Conservation (phyloP, 768 basidiomycete genomes). For the Suillus subluteus region DNA sequence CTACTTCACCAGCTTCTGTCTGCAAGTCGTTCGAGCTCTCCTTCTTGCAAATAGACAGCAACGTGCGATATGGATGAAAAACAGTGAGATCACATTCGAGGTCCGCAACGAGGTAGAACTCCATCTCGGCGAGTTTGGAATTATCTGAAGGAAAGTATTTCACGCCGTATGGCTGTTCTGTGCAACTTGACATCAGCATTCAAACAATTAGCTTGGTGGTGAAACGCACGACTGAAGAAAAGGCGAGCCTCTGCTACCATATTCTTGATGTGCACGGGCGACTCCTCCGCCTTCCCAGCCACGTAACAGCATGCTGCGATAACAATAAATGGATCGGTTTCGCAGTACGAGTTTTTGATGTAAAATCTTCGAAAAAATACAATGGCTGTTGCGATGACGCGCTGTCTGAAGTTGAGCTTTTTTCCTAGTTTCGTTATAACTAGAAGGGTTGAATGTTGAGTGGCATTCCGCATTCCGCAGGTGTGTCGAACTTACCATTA, state of each 20-base stretch:
- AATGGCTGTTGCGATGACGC: slow-evolving; percentile 91
- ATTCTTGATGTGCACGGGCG: slow-evolving; percentile 91
- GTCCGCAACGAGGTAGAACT: slow-evolving; percentile 97
- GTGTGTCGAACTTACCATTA: slow-evolving; percentile 53
- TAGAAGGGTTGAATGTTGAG: slow-evolving; percentile 33
- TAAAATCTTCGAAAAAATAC: slow-evolving; percentile 98
- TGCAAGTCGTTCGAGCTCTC: slow-evolving; percentile 43
- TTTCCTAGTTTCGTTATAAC: slow-evolving; percentile 89
- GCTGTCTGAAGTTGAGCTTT: slow-evolving; percentile 80
- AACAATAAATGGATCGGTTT: slow-evolving; percentile 94
- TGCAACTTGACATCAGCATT: slow-evolving; percentile 1
- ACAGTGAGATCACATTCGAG: slow-evolving; percentile 92
- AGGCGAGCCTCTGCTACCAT: slow-evolving; percentile 82
- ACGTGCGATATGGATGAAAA: slow-evolving; percentile 94
- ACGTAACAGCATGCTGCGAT: slow-evolving; percentile 94
- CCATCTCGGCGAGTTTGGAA: slow-evolving; percentile 96
- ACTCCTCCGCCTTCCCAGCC: slow-evolving; percentile 97
- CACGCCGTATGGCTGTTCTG: slow-evolving; percentile 70
- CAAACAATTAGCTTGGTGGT: background rate
- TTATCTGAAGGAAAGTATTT: slow-evolving; percentile 88
- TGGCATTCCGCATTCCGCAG: background rate
- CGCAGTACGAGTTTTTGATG: slow-evolving; percentile 92
- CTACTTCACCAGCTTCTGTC: slow-evolving; percentile 60
- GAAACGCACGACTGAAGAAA: slow-evolving; percentile 69
- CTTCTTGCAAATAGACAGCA: slow-evolving; percentile 75